Base-by-base conservation (phyloP, 768 basidiomycete species). In the Lactifluus piperatus region DNA sequence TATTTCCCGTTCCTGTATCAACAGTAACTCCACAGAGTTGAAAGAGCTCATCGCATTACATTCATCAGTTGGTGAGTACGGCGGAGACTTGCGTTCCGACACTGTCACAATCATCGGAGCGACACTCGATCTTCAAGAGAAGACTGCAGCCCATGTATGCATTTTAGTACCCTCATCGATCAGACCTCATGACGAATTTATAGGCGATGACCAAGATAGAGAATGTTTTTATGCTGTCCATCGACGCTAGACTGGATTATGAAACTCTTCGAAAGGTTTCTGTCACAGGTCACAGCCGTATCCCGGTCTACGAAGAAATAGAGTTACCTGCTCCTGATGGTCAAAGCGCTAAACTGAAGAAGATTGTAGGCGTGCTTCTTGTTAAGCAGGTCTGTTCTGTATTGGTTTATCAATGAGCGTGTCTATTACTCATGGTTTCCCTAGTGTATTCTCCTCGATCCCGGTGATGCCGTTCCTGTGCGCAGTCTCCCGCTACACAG, bases 21-120 rank as follows among this genome's bases (percentile, higher is more conserved):
- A 34, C 14, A 11, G 4, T 16, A 4, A 14, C 8, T 20, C 8
- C 30, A 30, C 54, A 59, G 72, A 95, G 68, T 77, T 95, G 29
- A 92, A 94, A 67, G 92, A 94, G 68, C 74, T 95, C 27, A 93
- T 95, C 58, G 90, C 91, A 1, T 83, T 94, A 81, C 93, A 95
- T 63, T 84, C 84, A 2, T 81, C 80, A 0, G 78, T 78, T 32
- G 85, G 81, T 5, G 76, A 84, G 0, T 85, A 85, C 58, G 91
- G 91, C 13, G 93, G 93, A 11, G 93, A 95, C 68, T 75, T 94
- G 45, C 87, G 90, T 67, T 81, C 74, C 1, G 92, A 94, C 68
- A 94, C 92, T 0, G 88, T 94, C 51, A 84, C 85, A 1, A 94
- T 94, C 69, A 92, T 94, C 39, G 91, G 91, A 18, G 89, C 88